These are phyloP conservation scores for Echeveria elegans DNA, from an alignment of 164 flowering plant species.

Conservation along the genomic window DNA sequence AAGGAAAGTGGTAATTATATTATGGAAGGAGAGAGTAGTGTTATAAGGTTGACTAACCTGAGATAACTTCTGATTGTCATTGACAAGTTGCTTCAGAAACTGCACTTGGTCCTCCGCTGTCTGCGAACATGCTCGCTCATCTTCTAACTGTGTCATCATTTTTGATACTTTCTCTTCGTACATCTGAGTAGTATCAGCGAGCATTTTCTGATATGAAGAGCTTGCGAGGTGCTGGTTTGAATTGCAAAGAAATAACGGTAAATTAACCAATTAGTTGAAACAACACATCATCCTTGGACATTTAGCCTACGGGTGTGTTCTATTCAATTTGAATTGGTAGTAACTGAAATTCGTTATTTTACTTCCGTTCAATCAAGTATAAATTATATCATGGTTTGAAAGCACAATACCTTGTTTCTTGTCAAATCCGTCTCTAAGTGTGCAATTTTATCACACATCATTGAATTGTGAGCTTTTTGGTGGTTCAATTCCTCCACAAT, in stretches of 20 bases:
- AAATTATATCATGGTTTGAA: not conserved
- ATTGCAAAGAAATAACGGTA: slow-evolving; percentile 12
- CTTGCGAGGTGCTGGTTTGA: slow-evolving; percentile 42
- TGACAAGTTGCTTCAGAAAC: slow-evolving; percentile 20
- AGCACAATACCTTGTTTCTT: slow-evolving; percentile 15
- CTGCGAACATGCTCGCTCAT: slow-evolving; percentile 16
- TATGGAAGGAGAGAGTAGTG: no score
- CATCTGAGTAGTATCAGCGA: slow-evolving; percentile 72
- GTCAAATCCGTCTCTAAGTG: slow-evolving; percentile 39
- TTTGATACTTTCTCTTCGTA: slow-evolving; percentile 63
- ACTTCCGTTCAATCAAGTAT: not conserved
- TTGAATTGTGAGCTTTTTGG: slow-evolving; percentile 39
- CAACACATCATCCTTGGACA: not conserved
- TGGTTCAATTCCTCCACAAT: slow-evolving; percentile 32
- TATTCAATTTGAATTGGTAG: not conserved
- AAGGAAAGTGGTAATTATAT: no score
- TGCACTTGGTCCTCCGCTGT: slow-evolving; percentile 34
- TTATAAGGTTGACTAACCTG: no score
- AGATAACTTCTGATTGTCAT: slow-evolving; percentile 31
- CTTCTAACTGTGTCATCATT: slow-evolving; percentile 24
- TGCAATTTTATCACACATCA: slow-evolving; percentile 36
- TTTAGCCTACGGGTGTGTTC: not conserved
- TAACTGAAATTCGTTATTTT: not conserved
- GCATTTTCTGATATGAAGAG: slow-evolving; percentile 50
- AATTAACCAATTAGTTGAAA: not conserved